Conservation (phyloP, 2,329 filamentous ascomycete genomes). For the Talaromyces marneffei region DNA sequence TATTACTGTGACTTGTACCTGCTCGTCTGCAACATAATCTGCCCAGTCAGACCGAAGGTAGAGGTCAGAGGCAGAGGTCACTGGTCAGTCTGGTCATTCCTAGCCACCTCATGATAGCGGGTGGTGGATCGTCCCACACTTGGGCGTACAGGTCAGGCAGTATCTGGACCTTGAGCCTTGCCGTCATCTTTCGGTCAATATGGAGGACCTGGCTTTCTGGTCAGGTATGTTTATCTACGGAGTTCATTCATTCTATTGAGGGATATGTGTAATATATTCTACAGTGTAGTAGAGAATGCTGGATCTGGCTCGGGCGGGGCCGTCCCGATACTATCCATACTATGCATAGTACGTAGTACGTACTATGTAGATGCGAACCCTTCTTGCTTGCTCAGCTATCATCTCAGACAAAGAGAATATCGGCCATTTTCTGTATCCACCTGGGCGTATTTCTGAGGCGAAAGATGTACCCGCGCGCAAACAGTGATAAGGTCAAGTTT, state of each 20-base stretch:
- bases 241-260: background rate
- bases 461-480: background rate
- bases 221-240: background rate
- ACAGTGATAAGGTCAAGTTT: background rate
- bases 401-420: background rate
- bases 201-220: no score
- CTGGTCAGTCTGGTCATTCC: background rate
- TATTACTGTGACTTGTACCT: background rate
- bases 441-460: background rate
- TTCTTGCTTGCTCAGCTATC: no score
- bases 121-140: constrained; percentile 1
- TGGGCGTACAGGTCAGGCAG: constrained; percentile 3
- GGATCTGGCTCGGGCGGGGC: constrained; percentile 13
- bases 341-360: no score
- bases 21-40: background rate
- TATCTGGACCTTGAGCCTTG: background rate
- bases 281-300: background rate
- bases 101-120: constrained; percentile 2
- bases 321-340: constrained; percentile 8
- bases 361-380: no score
- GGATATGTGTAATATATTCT: background rate
- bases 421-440: background rate
- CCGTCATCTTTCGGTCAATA: background rate
- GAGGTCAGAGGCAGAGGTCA: background rate
- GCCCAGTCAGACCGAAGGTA: background rate